Conservation (phyloP, 129 eudicot species). For the Flaveria trinervia region DNA sequence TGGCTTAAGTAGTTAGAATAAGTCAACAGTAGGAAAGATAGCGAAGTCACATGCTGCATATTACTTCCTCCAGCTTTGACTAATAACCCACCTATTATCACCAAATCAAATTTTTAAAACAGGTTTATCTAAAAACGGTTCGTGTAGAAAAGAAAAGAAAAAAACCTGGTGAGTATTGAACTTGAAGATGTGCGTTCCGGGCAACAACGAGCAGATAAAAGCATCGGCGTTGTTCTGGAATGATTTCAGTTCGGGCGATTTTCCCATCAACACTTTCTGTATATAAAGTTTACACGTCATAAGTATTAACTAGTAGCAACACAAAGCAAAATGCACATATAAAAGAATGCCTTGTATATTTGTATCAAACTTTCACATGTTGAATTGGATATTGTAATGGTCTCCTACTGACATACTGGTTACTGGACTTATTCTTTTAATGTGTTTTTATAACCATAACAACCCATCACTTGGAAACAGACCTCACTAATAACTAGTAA, state of each 20-base stretch:
- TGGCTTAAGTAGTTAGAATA: slow-evolving; percentile 95
- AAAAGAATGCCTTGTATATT: background rate
- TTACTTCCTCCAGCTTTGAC: slow-evolving; percentile 89
- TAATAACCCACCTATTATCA: slow-evolving; percentile 69
- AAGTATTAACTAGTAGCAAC: background rate
- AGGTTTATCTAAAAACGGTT: background rate
- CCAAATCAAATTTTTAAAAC: background rate
- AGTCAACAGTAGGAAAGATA: slow-evolving; percentile 80
- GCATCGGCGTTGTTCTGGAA: slow-evolving; percentile 82
- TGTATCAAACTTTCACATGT: too few relatives aligned
- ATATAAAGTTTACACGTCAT: background rate
- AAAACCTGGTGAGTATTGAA: slow-evolving; percentile 91
- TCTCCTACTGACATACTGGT: background rate
- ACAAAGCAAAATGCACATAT: background rate
- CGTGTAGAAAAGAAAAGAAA: background rate
- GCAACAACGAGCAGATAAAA: slow-evolving; percentile 80
- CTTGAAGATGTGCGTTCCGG: slow-evolving; percentile 73
- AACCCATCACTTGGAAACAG: too few relatives aligned
- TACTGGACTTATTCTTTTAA: background rate
- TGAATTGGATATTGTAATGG: background rate
- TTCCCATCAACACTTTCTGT: slow-evolving; percentile 95
- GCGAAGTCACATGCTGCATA: slow-evolving; percentile 98
- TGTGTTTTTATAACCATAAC: too few relatives aligned
- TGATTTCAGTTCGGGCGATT: slow-evolving; percentile 52
- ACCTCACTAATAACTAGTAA: too few relatives aligned